Evolutionary conservation across 495 filamentous ascomycete species (phyloP).

Genomic region (Aspergillus homomorphus): DNA sequence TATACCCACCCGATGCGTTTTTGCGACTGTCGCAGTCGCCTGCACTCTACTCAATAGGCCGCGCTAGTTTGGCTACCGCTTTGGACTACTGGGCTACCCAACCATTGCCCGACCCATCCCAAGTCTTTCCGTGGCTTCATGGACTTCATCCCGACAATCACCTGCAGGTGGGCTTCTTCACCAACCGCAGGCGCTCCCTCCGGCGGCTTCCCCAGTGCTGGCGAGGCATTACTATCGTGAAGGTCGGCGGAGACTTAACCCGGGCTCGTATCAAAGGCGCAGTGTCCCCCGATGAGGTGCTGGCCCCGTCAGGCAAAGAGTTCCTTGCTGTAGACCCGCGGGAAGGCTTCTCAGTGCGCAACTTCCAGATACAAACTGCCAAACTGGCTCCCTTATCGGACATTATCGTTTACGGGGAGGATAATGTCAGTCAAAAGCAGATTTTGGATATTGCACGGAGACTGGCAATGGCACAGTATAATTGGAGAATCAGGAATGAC

Average conservation of each 20-base stretch:
- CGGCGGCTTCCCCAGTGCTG: slow-evolving; percentile 75
- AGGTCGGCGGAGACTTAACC: slow-evolving; percentile 76
- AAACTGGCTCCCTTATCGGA: slow-evolving; percentile 88
- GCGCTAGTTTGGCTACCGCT: slow-evolving; percentile 63
- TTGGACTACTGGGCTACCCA: slow-evolving; percentile 71
- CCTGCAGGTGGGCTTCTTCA: slow-evolving; percentile 86
- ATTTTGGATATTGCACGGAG: slow-evolving; percentile 65
- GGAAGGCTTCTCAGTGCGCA: slow-evolving; percentile 81
- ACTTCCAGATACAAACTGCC: slow-evolving; percentile 94
- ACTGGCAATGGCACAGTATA: slow-evolving; percentile 70
- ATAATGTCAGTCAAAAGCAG: slow-evolving; percentile 49
- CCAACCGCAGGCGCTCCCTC: slow-evolving; percentile 65
- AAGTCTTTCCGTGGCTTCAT: slow-evolving; percentile 97
- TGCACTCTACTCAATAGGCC: slow-evolving; percentile 70
- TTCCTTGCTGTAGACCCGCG: slow-evolving; percentile 68
- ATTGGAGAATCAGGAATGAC: slow-evolving; percentile 65
- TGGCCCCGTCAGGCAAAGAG: slow-evolving; percentile 44
- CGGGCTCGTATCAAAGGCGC: slow-evolving; percentile 81
- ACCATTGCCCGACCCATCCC: slow-evolving; percentile 74
- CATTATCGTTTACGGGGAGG: slow-evolving; percentile 85
- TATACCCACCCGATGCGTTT: slow-evolving; percentile 71
- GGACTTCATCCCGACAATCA: slow-evolving; percentile 88
- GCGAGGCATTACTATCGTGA: slow-evolving; percentile 81
- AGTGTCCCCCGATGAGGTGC: slow-evolving; percentile 72
- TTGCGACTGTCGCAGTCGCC: slow-evolving; percentile 53